These are phyloP conservation scores for Emergomyces pasteurianus DNA, from an alignment of 2,329 filamentous ascomycete species.

Conservation along the genomic window DNA sequence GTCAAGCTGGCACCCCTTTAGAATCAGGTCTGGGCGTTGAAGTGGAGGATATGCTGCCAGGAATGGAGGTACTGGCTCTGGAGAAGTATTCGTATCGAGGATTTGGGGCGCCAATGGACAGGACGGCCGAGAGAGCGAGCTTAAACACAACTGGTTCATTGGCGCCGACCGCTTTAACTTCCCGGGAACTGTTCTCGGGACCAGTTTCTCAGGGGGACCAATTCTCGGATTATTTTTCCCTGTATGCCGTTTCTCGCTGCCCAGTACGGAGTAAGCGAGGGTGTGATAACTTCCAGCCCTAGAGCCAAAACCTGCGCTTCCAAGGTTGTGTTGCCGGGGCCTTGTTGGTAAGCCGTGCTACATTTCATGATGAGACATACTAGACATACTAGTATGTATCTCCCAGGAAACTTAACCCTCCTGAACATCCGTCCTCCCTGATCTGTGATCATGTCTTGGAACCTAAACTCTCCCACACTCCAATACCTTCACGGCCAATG, in stretches of 20 bases:
- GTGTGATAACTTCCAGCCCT: background rate
- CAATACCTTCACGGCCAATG: background rate
- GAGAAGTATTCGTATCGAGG: background rate
- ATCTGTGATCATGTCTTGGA: background rate
- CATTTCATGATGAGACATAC: background rate
- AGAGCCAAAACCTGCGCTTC: background rate
- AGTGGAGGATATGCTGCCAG: background rate
- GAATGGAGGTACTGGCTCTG: background rate
- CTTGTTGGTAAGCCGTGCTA: background rate
- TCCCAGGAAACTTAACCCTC: background rate
- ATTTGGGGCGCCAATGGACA: too few species aligned
- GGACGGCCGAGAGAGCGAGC: too few species aligned
- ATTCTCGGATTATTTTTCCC: background rate
- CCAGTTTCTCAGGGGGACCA: background rate
- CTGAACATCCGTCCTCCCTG: background rate
- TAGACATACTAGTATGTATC: too few species aligned
- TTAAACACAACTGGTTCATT: too few species aligned
- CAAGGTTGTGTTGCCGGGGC: background rate
- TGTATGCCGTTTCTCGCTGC: background rate
- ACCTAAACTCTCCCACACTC: too few species aligned
- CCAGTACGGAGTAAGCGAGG: background rate
- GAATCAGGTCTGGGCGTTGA: too few species aligned
- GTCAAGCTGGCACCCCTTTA: background rate
- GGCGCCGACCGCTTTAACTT: too few species aligned
- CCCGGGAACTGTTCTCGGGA: background rate